These are phyloP conservation scores for Verticillium tricorpus DNA, from an alignment of 2,329 filamentous ascomycete genomes.

Conservation along the genomic window DNA sequence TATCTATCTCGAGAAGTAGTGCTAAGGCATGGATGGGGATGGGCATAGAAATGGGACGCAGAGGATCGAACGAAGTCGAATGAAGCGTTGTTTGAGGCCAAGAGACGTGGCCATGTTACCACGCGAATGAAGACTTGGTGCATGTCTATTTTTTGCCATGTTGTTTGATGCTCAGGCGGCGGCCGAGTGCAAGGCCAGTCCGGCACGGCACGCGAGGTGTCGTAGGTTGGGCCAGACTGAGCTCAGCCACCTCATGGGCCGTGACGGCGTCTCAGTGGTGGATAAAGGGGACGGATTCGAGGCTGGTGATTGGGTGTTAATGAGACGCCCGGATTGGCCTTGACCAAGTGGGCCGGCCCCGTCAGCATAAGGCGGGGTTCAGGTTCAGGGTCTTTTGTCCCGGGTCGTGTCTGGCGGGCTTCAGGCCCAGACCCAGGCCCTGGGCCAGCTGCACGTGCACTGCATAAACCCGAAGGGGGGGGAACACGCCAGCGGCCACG, in stretches of 20 bases:
- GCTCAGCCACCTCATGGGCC: background rate
- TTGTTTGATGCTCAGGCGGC: background rate
- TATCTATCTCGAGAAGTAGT: too few species aligned
- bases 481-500: background rate
- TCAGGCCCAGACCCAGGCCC: background rate
- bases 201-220: too few species aligned
- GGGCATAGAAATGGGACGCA: too few species aligned
- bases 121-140: background rate
- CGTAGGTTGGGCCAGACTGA: too few species aligned
- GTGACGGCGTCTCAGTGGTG: background rate
- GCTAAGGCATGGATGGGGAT: too few species aligned
- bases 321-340: background rate
- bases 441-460: background rate
- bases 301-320: background rate
- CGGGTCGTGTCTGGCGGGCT: background rate
- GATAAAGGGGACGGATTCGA: background rate
- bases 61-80: too few species aligned
- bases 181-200: too few species aligned
- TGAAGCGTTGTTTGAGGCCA: background rate
- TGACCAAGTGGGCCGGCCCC: background rate
- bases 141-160: background rate
- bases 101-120: background rate
- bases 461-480: background rate
- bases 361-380: background rate
- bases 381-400: background rate